Conservation (phyloP, 2,329 filamentous ascomycete genomes). For the Xylariaceae sp. region DNA sequence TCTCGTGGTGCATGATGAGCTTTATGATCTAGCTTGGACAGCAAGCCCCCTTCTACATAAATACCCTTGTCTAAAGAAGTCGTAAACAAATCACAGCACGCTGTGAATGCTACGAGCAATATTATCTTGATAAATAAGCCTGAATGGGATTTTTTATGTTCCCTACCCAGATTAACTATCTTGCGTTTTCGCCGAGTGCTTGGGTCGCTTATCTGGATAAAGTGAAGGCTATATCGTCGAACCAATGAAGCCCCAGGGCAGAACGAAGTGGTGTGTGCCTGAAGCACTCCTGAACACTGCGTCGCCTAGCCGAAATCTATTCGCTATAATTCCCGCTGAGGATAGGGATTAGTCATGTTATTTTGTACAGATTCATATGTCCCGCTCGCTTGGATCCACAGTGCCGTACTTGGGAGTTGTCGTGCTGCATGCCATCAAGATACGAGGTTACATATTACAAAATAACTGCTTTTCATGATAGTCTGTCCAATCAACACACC, state of each 20-base stretch:
- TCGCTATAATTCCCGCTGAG: too few relatives aligned
- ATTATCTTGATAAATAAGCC: slow-evolving; percentile 5
- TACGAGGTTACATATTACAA: too few relatives aligned
- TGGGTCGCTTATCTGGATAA: slow-evolving; percentile 25
- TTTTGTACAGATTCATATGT: too few relatives aligned
- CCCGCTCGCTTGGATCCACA: too few relatives aligned
- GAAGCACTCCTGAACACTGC: neutral
- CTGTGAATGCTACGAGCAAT: neutral
- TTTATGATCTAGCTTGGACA: neutral
- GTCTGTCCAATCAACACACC: too few relatives aligned
- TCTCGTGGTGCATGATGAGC: too few relatives aligned
- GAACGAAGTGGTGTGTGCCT: neutral
- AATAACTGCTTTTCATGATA: too few relatives aligned
- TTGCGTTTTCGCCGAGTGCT: neutral
- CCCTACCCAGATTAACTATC: neutral
- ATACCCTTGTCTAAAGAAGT: neutral
- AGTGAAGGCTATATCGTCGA: slow-evolving; percentile 14
- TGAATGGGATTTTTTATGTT: neutral
- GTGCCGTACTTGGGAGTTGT: too few relatives aligned
- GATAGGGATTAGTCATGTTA: too few relatives aligned
- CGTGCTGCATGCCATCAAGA: too few relatives aligned
- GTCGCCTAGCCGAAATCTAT: neutral
- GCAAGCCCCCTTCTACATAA: neutral
- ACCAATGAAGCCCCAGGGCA: neutral
- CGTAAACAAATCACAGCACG: neutral